Percentiles rank a stretch among this genome's conserved stretches.
phyloP scores from a whole-genome alignment of 768 basidiomycete species.

The Pluteus cervinus region DNA sequence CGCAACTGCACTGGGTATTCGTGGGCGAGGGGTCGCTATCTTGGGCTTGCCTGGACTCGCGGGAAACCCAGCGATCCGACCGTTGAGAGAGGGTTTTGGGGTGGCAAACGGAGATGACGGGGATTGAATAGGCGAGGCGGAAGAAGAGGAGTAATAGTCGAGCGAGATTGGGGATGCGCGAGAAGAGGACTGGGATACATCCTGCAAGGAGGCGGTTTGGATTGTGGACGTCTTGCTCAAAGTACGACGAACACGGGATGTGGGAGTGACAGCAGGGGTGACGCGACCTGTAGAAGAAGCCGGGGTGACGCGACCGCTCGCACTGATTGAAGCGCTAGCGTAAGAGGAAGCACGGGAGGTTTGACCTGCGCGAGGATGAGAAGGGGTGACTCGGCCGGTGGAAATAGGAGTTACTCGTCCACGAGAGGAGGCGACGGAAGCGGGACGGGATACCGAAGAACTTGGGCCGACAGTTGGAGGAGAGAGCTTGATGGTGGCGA shows the following conservation, averaged over 20 bases:
- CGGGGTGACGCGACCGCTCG: slow-evolving; percentile 47
- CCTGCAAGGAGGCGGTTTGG: no score
- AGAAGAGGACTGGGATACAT: no score
- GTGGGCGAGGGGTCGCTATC: slow-evolving; percentile 53
- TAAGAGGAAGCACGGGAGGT: no score
- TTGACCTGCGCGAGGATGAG: no score
- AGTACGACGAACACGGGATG: slow-evolving; percentile 21
- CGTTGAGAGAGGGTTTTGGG: slow-evolving; percentile 46
- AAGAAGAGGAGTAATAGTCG: no score
- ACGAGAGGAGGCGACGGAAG: slow-evolving; percentile 74
- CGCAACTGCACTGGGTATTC: slow-evolving; percentile 66
- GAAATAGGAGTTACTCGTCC: slow-evolving; percentile 56
- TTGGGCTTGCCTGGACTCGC: slow-evolving; percentile 27
- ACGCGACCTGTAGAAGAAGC: slow-evolving; percentile 28
- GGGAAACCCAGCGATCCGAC: slow-evolving; percentile 28
- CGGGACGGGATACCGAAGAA: slow-evolving; percentile 49
- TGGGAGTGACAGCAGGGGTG: slow-evolving; percentile 32
- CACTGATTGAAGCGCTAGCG: no score
- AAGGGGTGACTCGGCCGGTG: slow-evolving; percentile 34
- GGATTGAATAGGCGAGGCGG: slow-evolving; percentile 38
- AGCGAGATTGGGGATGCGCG: no score
- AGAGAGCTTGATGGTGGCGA: slow-evolving; percentile 77
- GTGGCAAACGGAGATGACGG: slow-evolving; percentile 64
- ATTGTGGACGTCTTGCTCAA: no score
- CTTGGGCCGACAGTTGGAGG: slow-evolving; percentile 59